phyloP scores from a whole-genome alignment of 805 yeast genomes.

The Tetrapisispora taiwanensis region DNA sequence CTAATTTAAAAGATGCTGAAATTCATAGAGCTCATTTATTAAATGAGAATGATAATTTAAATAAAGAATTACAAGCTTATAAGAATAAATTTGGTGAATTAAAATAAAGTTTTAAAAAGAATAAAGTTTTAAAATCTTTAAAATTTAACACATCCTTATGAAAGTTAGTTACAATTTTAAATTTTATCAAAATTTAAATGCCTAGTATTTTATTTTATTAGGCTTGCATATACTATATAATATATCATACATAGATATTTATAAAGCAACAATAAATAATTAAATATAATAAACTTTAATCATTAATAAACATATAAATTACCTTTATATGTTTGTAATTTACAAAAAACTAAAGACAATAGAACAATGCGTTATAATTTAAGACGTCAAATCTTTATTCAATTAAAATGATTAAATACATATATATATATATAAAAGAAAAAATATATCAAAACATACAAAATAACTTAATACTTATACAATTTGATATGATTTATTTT shows the following conservation, averaged over 20 bases:
- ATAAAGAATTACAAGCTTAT: slow-evolving; percentile 17
- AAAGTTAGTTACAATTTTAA: no score
- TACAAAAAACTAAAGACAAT: not conserved
- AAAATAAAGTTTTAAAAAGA: no score
- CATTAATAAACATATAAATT: not conserved
- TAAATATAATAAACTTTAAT: not conserved
- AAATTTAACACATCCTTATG: no score
- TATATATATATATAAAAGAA: not conserved
- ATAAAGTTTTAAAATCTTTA: no score
- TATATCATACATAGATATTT: not conserved
- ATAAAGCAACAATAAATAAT: no score
- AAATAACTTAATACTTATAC: slow-evolving; percentile 5
- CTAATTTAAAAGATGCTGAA: slow-evolving; percentile 31
- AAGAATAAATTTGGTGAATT: not conserved
- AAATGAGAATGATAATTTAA: slow-evolving; percentile 31
- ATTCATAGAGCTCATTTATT: slow-evolving; percentile 29
- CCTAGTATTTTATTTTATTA: not conserved
- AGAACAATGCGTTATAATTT: not conserved
- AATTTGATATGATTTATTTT: no score
- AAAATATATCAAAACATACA: not conserved
- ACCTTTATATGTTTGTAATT: no score
- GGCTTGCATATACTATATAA: slow-evolving; percentile 2
- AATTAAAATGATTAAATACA: not conserved
- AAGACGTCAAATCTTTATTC: not conserved
- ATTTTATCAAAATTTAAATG: not conserved